Conservation (phyloP, 805 yeast genomes). For the Candida gorgasii region DNA sequence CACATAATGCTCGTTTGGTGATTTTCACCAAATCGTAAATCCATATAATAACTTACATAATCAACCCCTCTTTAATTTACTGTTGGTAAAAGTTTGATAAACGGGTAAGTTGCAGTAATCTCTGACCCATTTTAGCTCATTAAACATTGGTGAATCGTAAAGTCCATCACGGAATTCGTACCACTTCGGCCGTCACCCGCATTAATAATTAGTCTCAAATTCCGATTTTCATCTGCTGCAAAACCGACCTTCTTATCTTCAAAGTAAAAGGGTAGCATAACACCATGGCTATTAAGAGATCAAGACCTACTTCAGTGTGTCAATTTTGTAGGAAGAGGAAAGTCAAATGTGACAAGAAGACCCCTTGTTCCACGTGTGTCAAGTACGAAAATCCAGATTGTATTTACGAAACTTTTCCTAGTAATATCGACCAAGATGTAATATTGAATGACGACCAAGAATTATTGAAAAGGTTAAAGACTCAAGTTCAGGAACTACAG, state of each 20-base stretch:
- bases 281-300: constrained; percentile 20
- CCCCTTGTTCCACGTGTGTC: constrained; percentile 38
- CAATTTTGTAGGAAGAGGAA: constrained; percentile 37
- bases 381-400: constrained; percentile 24
- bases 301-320: constrained; percentile 34
- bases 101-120: no score
- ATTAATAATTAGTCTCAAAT: no score
- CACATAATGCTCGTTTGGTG: no score
- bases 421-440: neutral
- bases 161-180: no score
- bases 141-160: no score
- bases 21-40: no score
- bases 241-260: neutral
- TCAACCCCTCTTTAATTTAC: no score
- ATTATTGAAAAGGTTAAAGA: constrained; percentile 7
- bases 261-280: neutral
- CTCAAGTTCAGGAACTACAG: constrained; percentile 8
- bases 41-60: no score
- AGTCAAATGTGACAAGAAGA: constrained; percentile 37
- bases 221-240: neutral
- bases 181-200: no score
- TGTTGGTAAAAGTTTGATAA: no score
- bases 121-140: no score
- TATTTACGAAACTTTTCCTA: constrained; percentile 12
- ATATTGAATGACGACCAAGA: constrained; percentile 5